Evolutionary conservation across 139 green algal genomes (phyloP), one percentile per base, ranked within the genome.

Genomic region (Volvox reticuliferus): DNA sequence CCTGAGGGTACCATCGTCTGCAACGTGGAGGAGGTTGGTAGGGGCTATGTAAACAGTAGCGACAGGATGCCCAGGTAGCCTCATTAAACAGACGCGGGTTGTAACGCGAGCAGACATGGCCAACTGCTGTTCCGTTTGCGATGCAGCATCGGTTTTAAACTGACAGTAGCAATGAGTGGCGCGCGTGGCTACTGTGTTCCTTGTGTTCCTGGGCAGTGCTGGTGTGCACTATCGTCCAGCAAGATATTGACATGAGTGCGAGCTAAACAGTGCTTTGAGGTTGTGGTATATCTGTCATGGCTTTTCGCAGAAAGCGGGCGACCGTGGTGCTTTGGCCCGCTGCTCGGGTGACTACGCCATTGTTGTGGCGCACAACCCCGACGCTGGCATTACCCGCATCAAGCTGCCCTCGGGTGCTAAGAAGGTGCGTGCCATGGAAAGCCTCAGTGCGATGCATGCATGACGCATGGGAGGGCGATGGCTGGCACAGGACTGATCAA

Each of bases 361-460:
- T 91, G 94, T 99, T 32, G 97, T 99, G 86, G 96, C 97, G 17
- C 98, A 99, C 96, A 99, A 99, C 97, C 96, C 96, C 0, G 98
- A 99, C 92, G 89, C 97, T 20, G 98, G 98, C 92, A 98, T 99
- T 92, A 99, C 98, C 44, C 97, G 98, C 89, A 97, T 99, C 92
- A 99, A 99, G 97, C 97, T 99, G 90, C 98, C 98, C 69, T 99
- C 97, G 30, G 98, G 98, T 88, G 92, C 97, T 87, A 99, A 99
- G 97, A 99, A 99, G 98, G 96, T 97, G 68, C 1, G 93, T 20
- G 2, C 36, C 44, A 55, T 55, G n/a, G n/a, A n/a, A n/a, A 55
- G 44, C 9, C 44, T 55, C 44, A 9, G 5, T 55, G 44, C 44
- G 44, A 14, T 55, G 44, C 44, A n/a, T n/a, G n/a, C n/a, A n/a